Evolutionary conservation across 2,329 filamentous ascomycete genomes (phyloP).

Genomic region (Curvularia hawaiiensis): DNA sequence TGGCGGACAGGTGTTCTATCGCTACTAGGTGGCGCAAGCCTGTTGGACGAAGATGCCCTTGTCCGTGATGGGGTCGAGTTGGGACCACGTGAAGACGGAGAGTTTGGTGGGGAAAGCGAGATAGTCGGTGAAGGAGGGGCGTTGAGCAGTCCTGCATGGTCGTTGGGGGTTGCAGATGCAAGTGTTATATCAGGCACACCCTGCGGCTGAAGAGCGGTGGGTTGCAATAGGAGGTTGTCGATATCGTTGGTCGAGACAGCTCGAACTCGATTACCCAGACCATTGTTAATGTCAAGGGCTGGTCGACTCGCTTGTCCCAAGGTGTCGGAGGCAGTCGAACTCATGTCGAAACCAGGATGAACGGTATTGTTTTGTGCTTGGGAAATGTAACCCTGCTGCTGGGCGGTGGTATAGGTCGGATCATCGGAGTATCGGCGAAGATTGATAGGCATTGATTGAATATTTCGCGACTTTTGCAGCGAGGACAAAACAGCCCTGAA

Average conservation of each 20-base stretch:
- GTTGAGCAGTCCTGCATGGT: slow-evolving; percentile 20
- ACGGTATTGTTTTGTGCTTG: slow-evolving; percentile 55
- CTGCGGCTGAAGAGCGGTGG: slow-evolving; percentile 34
- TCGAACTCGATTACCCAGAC: slow-evolving; percentile 46
- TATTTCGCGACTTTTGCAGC: slow-evolving; percentile 79
- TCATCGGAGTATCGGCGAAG: slow-evolving; percentile 73
- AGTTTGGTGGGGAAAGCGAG: slow-evolving; percentile 48
- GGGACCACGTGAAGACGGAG: slow-evolving; percentile 33
- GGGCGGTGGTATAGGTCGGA: slow-evolving; percentile 52
- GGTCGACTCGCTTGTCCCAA: slow-evolving; percentile 34
- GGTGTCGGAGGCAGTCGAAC: slow-evolving; percentile 21
- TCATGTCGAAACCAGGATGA: slow-evolving; percentile 45
- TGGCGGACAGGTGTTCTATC: slow-evolving; percentile 25
- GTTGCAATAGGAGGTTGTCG: slow-evolving; percentile 53
- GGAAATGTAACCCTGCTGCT: slow-evolving; percentile 55
- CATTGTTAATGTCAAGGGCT: slow-evolving; percentile 37
- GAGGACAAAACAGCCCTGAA: slow-evolving; percentile 91
- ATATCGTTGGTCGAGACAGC: slow-evolving; percentile 67
- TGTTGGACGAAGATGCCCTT: slow-evolving; percentile 30
- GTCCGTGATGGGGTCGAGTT: slow-evolving; percentile 34
- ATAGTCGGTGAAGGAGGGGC: slow-evolving; percentile 46
- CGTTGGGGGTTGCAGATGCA: slow-evolving; percentile 41
- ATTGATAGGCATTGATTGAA: slow-evolving; percentile 71
- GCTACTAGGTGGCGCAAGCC: slow-evolving; percentile 49
- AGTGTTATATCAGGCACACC: slow-evolving; percentile 44